Base-by-base conservation (phyloP, 805 yeast species). In the Nakazawaea holstii region DNA sequence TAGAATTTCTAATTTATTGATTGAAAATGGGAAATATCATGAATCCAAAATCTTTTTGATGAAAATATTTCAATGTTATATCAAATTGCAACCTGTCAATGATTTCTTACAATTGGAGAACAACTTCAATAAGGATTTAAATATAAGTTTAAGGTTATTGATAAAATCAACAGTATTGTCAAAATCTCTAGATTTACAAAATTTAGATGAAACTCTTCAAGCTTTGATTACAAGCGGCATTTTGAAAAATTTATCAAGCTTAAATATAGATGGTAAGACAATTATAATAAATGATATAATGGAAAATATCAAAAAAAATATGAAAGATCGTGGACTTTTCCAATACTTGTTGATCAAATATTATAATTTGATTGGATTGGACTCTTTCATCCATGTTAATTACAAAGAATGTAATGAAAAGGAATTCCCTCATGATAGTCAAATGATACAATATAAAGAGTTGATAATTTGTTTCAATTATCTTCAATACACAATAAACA, bases 1-100 rank as follows among this genome's bases (percentile, higher is more conserved):
- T 39, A 65, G 69, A 49, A 59, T 69, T 8, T 45, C 57, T n/a
- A 69, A 60, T 41, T 32, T 60, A 35, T 52, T 65, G n/a, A 45
- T 56, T 9, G 66, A 61, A 32, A 35, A 48, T 4, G 24, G 46
- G 2, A 39, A 44, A 1, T 53, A 43, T 45, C 51, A 51, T 1
- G 55, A 54, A 8, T 51, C 61, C 2, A 41, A 49, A 13, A 39
- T 45, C 31, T 47, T 61, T 35, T 46, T 61, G 15, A 43, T 55
- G 3, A 56, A 54, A 27, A 49, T 49, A 10, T 50, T 59, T 35
- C 40, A 44, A 6, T 49, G 52, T n/a, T 59, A 53, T 38, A 56
- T 53, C 39, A 39, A 35, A 8, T 6, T 49, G 0, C 30, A 35
- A 8, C 29, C 45, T 13, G 11, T 45, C 9, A 43, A 53, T 17